phyloP scores from a whole-genome alignment of 257 asterid genomes.

The Nicotiana tabacum region DNA sequence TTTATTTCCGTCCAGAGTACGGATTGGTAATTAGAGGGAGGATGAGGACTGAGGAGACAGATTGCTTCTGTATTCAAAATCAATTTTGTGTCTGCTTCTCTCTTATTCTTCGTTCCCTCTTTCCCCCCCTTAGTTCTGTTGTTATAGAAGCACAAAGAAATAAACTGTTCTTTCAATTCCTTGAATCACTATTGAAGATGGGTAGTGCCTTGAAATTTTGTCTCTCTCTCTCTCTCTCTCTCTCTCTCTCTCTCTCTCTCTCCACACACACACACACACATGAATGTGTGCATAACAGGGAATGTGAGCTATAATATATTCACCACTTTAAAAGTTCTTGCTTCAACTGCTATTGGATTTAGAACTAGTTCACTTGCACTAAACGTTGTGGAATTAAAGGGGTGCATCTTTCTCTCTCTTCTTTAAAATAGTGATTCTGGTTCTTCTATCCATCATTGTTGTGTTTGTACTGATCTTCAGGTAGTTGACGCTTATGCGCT shows the following conservation, averaged over 20 bases:
- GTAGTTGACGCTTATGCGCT: conserved; percentile 96
- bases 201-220: background rate
- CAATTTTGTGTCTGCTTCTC: background rate
- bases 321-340: background rate
- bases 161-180: background rate
- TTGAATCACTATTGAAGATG: conserved; percentile 1
- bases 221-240: background rate
- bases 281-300: too few species aligned
- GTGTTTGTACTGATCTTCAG: conserved; percentile 34
- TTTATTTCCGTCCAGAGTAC: background rate
- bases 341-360: conserved; percentile 4
- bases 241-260: background rate
- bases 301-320: too few species aligned
- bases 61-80: background rate
- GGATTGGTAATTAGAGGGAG: background rate
- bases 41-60: background rate
- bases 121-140: background rate
- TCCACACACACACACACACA: too few species aligned
- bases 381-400: background rate
- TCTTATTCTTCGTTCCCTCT: background rate
- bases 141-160: background rate
- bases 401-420: background rate
- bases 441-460: background rate
- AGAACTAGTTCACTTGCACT: background rate
- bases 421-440: background rate